Evolutionary conservation across 1,284 basidiomycete species (phyloP), one percentile per base, ranked within the genome.

Genomic region (Leccinum pachyderme): DNA sequence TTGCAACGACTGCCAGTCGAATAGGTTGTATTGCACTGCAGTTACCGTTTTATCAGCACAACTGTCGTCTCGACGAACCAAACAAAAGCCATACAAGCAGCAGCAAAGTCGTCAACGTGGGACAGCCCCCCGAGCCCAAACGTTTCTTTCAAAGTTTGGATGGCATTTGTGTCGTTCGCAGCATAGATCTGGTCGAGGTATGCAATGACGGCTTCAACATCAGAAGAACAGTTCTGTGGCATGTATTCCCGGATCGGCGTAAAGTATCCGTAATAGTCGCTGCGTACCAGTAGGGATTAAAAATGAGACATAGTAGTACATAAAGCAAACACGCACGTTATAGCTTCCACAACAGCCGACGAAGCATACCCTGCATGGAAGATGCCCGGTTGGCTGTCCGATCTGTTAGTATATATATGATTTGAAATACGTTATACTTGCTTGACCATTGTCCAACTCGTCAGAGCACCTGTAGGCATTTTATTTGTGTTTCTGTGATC

Each of bases 361-460:
- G 87, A 88, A 2, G 82, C 80, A 63, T 89, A 88, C 2, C 80
- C 86, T 2, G 86, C 86, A 55, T 73, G 78, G 70, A 91, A 90
- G n/a, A 87, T 63, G 22, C 75, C 80, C 0, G 86, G 85, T 66
- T 86, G 80, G 63, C 86, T 89, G 55, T 61, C 35, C 39, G 28
- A 51, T 51, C n/a, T 37, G 22, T 29, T 52, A 43, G 9, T 22
- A 39, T 39, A n/a, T 39, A 28, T 22, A 9, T 8, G 1, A 29
- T 31, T 7, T 18, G 1, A 6, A 9, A 39, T 44, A 4, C 5
- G 2, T 49, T 7, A 11, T 15, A 72, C 80, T 65, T 58, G 87
- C 86, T 85, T 82, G 52, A 83, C 81, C 81, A 89, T 82, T 1
- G 86, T 84, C 81, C 82, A 90, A 59, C 81, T 81, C 1, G 82